Evolutionary conservation across 1,139 yeast genomes (phyloP).

Genomic region (Scheffersomyces parashehatae): DNA sequence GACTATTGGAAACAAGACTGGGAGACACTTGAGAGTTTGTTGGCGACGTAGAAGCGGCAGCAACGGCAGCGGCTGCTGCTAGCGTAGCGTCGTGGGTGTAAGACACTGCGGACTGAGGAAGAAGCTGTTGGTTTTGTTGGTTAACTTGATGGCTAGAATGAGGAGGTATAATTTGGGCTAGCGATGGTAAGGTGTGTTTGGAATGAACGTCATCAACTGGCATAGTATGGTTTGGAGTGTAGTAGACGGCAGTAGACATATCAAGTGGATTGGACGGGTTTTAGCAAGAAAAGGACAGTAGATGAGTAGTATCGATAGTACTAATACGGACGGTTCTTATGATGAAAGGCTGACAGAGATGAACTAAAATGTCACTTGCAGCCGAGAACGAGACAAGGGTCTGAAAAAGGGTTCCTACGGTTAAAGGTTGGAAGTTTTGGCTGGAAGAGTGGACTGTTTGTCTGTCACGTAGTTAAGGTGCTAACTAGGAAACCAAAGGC

Average conservation of each 20-base stretch:
- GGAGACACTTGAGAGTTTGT: constrained; percentile 9
- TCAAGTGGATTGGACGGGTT: background rate
- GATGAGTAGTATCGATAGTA: no score
- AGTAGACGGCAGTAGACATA: constrained; percentile 37
- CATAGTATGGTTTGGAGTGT: constrained; percentile 25
- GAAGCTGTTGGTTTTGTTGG: constrained; percentile 8
- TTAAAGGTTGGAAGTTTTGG: no score
- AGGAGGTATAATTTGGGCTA: constrained; percentile 35
- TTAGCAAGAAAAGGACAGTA: no score
- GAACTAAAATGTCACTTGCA: no score
- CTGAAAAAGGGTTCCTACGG: no score
- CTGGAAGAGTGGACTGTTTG: no score
- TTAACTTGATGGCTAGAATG: constrained; percentile 17
- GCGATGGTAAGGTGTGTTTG: constrained; percentile 34
- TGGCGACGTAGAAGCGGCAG: constrained; percentile 6
- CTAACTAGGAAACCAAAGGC: no score
- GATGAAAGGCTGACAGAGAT: no score
- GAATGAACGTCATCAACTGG: constrained; percentile 29
- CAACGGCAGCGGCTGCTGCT: constrained; percentile 13
- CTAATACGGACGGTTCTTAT: no score
- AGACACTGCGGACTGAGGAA: background rate
- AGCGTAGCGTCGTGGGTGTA: constrained; percentile 11
- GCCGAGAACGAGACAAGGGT: no score
- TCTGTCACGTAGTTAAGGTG: no score
- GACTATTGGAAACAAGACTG: constrained; percentile 9